Base-by-base conservation (phyloP, 345 rosid genomes). In the Punica granatum region DNA sequence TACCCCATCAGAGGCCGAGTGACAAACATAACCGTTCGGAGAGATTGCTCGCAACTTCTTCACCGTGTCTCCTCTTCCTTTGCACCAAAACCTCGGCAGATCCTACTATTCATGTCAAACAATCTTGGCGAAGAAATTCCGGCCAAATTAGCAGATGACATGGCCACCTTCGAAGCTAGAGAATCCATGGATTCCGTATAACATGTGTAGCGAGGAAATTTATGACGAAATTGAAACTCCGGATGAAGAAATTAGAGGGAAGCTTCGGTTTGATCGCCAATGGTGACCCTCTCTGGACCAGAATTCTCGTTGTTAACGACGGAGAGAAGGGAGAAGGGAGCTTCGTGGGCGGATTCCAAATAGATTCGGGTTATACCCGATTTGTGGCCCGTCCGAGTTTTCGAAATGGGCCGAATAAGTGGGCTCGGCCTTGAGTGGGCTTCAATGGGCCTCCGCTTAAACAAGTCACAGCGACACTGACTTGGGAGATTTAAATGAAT, bases 1-100 rank as follows among this genome's bases (percentile, higher is more conserved):
- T 66, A 85, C 89, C 89, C 74, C 85, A 63, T 64, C 71, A 66
- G 82, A 79, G 70, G 82, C 72, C 73, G 83, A 64, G 14, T 41
- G 18, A 34, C 79, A 73, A 75, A 74, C 81, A 70, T 75, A 70
- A 69, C 88, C 92, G 60, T 81, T 80, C 67, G 82, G 73, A 33
- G 60, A 53, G 68, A 69, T 35, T 9, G 77, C 76, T 32, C 19
- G 64, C 31, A 75, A 46, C 67, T 69, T 78, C 54, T 60, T 44
- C 4, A 25, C n/a, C 49, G 60, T 62, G 36, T 54, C 67, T 53
- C 19, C 28, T 51, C 60, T 65, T 48, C 67, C 65, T 49, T 35
- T 44, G 65, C 67, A 69, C 58, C 42, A 73, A 42, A 73, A 74
- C 37, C 49, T 34, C 5, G 26, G 63, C 39, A 31, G 31, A 66